These are phyloP conservation scores for Syncephalis plumigaleata DNA, from an alignment of 371 early-diverging fungal species.

Conservation along the genomic window DNA sequence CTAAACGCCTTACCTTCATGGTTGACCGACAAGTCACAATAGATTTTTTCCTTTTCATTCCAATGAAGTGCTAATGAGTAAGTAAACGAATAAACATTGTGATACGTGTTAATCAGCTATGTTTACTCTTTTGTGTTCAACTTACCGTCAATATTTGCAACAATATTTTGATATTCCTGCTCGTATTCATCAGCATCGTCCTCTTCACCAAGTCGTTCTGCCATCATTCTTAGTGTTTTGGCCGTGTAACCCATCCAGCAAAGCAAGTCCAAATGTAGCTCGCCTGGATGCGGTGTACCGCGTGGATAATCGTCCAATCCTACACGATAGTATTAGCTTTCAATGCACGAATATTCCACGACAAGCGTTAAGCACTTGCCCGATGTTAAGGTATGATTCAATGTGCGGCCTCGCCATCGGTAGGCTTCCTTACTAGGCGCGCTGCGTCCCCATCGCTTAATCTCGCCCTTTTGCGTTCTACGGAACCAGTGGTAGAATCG, in stretches of 20 bases:
- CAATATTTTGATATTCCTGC: constrained; percentile 28
- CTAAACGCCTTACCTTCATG: constrained; percentile 20
- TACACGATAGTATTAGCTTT: constrained; percentile 4
- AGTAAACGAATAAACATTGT: constrained; percentile 12
- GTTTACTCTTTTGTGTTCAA: not conserved
- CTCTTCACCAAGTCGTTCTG: constrained; percentile 31
- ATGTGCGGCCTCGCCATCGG: constrained; percentile 83
- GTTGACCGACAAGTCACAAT: constrained; percentile 57
- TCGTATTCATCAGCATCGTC: constrained; percentile 27
- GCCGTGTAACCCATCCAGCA: constrained; percentile 80
- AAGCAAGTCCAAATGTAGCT: constrained; percentile 80
- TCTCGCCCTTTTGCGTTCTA: constrained; percentile 53
- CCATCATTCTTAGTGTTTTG: constrained; percentile 44
- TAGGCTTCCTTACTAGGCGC: constrained; percentile 42
- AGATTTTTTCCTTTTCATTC: constrained; percentile 49
- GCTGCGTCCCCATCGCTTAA: constrained; percentile 30
- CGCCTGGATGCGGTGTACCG: constrained; percentile 44
- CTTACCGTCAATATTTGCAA: constrained; percentile 25
- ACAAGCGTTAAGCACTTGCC: constrained; percentile 17
- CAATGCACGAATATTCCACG: not conserved
- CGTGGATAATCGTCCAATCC: constrained; percentile 94
- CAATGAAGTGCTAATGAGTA: constrained; percentile 48
- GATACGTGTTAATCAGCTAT: not conserved
- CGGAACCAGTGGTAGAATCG: constrained; percentile 71
- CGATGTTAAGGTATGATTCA: constrained; percentile 74